Evolutionary conservation across 371 early-diverging fungal genomes (phyloP), one percentile per base, ranked within the genome.

Genomic region (Basidiobolus meristosporus): DNA sequence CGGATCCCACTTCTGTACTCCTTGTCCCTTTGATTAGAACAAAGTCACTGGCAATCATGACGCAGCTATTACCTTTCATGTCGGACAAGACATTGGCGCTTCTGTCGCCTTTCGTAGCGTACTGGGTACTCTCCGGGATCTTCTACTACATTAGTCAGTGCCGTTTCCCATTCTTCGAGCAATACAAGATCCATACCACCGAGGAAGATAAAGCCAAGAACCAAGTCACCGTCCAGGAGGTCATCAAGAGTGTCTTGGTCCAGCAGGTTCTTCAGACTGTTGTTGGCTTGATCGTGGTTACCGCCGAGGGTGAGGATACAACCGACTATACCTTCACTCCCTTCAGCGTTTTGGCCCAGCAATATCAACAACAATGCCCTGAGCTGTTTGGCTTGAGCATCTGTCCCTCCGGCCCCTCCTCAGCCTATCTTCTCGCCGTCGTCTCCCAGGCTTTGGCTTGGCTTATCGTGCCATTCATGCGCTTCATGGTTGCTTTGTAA

Each of bases 181-280:
- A 75, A 50, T 80, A 81, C 50, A 56, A 77, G 35, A 68, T 80
- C 45, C 77, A 74, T 34, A 67, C 73, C 20, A 51, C 72, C 21
- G 68, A 68, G 11, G 74, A 75, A 17, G 39, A 47, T 32, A 63
- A 75, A 46, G 70, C 59, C 23, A 56, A 62, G 14, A 79, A 79
- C 57, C 61, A 64, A 43, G 76, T 78, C 22, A 65, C 74, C 7
- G 45, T 73, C 14, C 12, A 42, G 19, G 50, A 59, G 22, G 73
- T 73, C 12, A 43, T 73, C 40, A 44, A 56, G 33, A 66, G 65
- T 48, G 73, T 73, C 12, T 47, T 62, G 4, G 21, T 68, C 23
- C 73, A 73, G 43, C 73, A 73, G 39, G 36, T 57, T 18, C 50
- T 73, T 10, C 73, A 73, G 49, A 59, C 59, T 19, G 45, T 56